A percentile compares a stretch with the other conserved stretches of the same genome.
Evolutionary conservation across 208 protist genomes (phyloP).

Genomic region (Wallacemonas sp.): DNA sequence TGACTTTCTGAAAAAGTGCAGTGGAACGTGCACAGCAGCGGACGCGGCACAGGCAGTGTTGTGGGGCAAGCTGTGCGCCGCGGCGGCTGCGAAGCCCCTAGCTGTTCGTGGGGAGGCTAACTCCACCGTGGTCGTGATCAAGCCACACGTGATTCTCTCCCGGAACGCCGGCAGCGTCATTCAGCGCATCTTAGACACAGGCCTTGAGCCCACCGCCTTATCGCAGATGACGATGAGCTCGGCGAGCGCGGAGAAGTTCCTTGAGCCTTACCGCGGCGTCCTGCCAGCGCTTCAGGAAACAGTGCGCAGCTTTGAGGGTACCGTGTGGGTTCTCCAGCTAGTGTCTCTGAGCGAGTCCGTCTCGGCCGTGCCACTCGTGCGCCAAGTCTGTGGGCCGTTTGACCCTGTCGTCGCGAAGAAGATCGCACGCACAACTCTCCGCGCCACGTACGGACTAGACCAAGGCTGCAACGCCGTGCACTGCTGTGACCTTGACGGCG

Average conservation of each 20-base stretch:
- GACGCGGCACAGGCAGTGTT: constrained; percentile 42
- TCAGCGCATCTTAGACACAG: constrained; percentile 56
- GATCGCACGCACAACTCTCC: constrained; percentile 79
- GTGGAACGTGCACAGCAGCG: constrained; percentile 46
- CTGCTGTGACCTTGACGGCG: constrained; percentile 94
- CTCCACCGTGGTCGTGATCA: constrained; percentile 76
- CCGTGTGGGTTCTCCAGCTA: constrained; percentile 77
- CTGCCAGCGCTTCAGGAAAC: constrained; percentile 60
- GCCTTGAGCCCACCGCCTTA: constrained; percentile 63
- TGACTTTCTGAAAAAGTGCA: constrained; percentile 56
- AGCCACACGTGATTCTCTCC: constrained; percentile 58
- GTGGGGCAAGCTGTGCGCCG: constrained; percentile 39
- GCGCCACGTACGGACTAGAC: constrained; percentile 85
- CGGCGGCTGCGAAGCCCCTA: constrained; percentile 45
- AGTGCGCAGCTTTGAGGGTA: constrained; percentile 46
- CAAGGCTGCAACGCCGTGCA: constrained; percentile 90
- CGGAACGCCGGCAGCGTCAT: constrained; percentile 41
- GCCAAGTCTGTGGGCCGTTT: constrained; percentile 76
- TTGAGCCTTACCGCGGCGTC: constrained; percentile 79
- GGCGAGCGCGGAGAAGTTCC: constrained; percentile 44
- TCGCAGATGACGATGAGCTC: constrained; percentile 51
- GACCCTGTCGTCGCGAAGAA: constrained; percentile 82
- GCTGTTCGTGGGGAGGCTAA: constrained; percentile 63
- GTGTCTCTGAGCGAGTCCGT: constrained; percentile 44
- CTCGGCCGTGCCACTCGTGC: constrained; percentile 56